Evolutionary conservation across 148 eudicot genomes (phyloP).

Genomic region (Cornus kousa): DNA sequence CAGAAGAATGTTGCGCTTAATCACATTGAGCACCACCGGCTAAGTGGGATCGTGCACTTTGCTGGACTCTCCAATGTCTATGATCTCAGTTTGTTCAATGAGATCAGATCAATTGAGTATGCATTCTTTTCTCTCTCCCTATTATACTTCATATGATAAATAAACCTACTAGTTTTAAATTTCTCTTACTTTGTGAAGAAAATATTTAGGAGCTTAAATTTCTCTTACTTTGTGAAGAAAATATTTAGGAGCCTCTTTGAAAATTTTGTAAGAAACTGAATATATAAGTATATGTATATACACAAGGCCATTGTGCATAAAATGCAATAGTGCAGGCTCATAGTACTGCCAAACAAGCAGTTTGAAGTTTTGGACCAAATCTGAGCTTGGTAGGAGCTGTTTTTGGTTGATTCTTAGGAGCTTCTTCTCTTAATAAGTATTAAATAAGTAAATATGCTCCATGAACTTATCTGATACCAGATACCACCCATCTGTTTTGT

Average conservation of each 20-base stretch:
- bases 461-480: too few relatives aligned
- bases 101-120: conserved; percentile 84
- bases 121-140: conserved; percentile 5
- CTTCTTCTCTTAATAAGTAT: too few relatives aligned
- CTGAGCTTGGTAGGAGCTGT: too few relatives aligned
- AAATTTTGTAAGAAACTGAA: neutral
- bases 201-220: neutral
- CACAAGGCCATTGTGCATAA: neutral
- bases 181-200: neutral
- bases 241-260: neutral
- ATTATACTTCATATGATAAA: neutral
- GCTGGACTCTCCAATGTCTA: conserved; percentile 78
- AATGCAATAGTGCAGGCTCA: neutral
- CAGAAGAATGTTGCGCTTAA: conserved; percentile 79
- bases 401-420: too few relatives aligned
- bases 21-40: conserved; percentile 83
- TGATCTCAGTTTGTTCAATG: conserved; percentile 82
- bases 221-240: neutral
- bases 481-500: too few relatives aligned
- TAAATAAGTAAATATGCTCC: too few relatives aligned
- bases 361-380: too few relatives aligned
- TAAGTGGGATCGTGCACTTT: conserved; percentile 94
- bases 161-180: neutral
- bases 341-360: too few relatives aligned
- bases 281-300: too few relatives aligned